Base-by-base conservation (phyloP, 2,329 filamentous ascomycete species). In the Fusarium clavum region DNA sequence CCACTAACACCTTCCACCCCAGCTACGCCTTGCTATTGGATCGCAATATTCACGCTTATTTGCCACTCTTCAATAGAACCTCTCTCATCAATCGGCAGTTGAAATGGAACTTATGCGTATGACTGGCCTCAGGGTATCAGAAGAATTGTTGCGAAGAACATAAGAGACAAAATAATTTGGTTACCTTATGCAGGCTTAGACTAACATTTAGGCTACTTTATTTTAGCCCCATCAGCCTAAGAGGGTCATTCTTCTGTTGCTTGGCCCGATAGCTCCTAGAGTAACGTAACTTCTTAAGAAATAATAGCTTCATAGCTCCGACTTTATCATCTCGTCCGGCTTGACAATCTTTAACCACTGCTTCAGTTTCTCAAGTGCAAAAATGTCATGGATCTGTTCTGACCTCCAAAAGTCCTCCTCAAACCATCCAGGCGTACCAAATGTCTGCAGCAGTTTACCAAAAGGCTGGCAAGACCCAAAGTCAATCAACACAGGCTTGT, bases 31-130 rank as follows among this genome's bases (percentile, higher is more conserved):
- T 64, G 2, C 49, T 18, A 65, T 65, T 65, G 62, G 62, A 30
- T 52, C 62, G 40, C 53, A 64, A 57, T 64, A 58, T 57, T 40
- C 24, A 22, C 59, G 62, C 59, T 46, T 25, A 24, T 45, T 64
- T 64, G 59, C 61, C 61, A 64, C 61, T 61, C 32, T 41, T 3
- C 8, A 49, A 45, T 3, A 38, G n/a, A 44, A 24, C 43, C 11
- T 29, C 16, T 12, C 30, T 40, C 51, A 34, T 29, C 16, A 18
- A 56, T 41, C 59, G 51, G 61, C 59, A 64, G 38, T 64, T 57
- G 40, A 45, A 14, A 46, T 25, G 43, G 25, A 57, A 18, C 13
- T 29, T 43, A 5, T 16, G 5, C 18, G 30, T 25, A 27, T 12
- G n/a, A 6, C 16, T 22, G 6, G 14, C 25, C 4, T 13, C 14